A percentile compares a stretch with the other conserved stretches of the same genome.
Evolutionary conservation across 2,329 filamentous ascomycete genomes (phyloP).

Genomic region (Neonectria magnoliae): DNA sequence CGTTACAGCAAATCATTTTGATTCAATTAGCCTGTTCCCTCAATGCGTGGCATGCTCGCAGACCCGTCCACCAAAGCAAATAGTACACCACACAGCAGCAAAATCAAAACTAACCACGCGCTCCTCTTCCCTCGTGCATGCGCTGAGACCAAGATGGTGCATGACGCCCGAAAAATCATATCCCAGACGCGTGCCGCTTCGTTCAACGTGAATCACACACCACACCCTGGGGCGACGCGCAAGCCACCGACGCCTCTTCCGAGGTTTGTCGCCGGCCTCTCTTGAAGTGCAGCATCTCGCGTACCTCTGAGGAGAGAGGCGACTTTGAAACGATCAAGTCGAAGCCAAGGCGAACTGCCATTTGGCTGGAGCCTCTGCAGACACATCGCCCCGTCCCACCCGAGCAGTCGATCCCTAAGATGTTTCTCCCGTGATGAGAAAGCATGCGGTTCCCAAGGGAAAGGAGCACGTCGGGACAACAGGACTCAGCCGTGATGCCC

Average conservation of each 20-base stretch:
- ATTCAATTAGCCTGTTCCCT: constrained; percentile 14
- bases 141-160: background rate
- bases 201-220: background rate
- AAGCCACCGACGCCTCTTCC: constrained; percentile 3
- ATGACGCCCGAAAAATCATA: background rate
- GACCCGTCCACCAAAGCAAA: constrained; percentile 13
- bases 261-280: constrained; percentile 1
- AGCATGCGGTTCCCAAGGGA: constrained; percentile 6
- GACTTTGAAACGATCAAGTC: constrained; percentile 9
- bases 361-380: constrained; percentile 24
- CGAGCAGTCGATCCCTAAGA: constrained; percentile 4
- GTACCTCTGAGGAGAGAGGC: background rate
- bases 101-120: constrained; percentile 12
- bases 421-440: constrained; percentile 5
- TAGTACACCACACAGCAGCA: constrained; percentile 11
- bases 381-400: constrained; percentile 9
- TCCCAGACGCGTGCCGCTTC: background rate
- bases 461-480: constrained; percentile 2
- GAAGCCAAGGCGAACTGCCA: constrained; percentile 25
- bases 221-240: background rate
- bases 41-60: constrained; percentile 8
- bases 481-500: background rate
- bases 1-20: constrained; percentile 5
- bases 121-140: background rate
- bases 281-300: constrained; percentile 11